Evolutionary conservation across 306 rosid genomes (phyloP).

Genomic region (Medicago arabica): DNA sequence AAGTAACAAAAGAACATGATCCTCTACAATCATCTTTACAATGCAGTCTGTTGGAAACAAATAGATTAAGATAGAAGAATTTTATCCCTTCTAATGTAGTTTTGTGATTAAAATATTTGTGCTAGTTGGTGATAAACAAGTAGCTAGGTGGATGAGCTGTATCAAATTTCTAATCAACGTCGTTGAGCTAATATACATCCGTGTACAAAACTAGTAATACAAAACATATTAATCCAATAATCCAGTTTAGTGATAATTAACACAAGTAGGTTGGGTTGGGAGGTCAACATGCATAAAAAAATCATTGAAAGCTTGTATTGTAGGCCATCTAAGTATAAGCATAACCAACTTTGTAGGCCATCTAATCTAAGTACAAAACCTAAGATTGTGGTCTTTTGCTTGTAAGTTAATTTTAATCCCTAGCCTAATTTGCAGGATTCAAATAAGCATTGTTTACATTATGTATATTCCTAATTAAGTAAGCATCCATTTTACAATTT

Average conservation of each 20-base stretch:
- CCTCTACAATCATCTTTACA: too few relatives aligned
- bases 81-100: background rate
- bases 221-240: constrained; percentile 5
- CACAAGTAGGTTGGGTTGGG: constrained; percentile 11
- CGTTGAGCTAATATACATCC: constrained; percentile 38
- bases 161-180: constrained; percentile 38
- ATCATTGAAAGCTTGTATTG: too few relatives aligned
- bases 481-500: background rate
- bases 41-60: too few relatives aligned
- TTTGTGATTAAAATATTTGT: constrained; percentile 34
- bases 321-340: too few relatives aligned
- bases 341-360: constrained; percentile 21
- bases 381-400: constrained; percentile 42
- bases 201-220: constrained; percentile 2
- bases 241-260: constrained; percentile 15
- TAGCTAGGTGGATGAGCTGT: constrained; percentile 52
- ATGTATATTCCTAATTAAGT: background rate
- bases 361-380: constrained; percentile 58
- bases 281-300: too few relatives aligned
- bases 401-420: constrained; percentile 35
- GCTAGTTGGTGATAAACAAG: constrained; percentile 47
- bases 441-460: constrained; percentile 37
- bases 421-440: constrained; percentile 41
- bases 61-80: too few relatives aligned
- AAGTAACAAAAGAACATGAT: too few relatives aligned